Conservation (phyloP, 2,329 filamentous ascomycete species). For the Colletotrichum graminicola region DNA sequence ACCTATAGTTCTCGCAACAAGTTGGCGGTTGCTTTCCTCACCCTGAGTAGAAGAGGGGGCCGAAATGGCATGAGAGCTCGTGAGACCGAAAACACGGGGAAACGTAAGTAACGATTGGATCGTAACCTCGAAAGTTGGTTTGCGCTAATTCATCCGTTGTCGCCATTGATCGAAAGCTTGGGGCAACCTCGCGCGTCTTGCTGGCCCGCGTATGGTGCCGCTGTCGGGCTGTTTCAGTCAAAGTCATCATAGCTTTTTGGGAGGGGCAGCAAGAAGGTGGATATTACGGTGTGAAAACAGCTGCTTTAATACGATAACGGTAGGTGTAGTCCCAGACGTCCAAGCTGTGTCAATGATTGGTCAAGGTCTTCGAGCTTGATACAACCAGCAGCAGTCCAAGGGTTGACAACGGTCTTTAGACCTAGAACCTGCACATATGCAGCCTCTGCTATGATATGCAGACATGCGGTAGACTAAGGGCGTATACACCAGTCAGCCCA, state of each 20-base stretch:
- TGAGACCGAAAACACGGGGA: not conserved
- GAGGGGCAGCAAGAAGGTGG: not conserved
- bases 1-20: too few species aligned
- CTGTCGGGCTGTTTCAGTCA: not conserved
- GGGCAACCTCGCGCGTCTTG: not conserved
- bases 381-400: not conserved
- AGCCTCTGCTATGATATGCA: not conserved
- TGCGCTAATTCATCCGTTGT: not conserved
- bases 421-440: not conserved
- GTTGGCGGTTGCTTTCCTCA: too few species aligned
- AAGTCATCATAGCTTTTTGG: not conserved
- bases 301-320: not conserved
- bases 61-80: too few species aligned
- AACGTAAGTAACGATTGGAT: not conserved
- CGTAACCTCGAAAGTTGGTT: not conserved
- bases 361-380: not conserved
- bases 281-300: not conserved
- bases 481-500: not conserved
- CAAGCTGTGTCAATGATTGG: not conserved
- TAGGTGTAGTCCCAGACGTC: not conserved
- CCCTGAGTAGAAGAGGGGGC: not conserved
- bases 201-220: not conserved
- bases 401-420: not conserved
- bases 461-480: not conserved
- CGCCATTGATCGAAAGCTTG: not conserved